phyloP scores from a whole-genome alignment of 768 basidiomycete species.

The Cystoderma amianthinum region DNA sequence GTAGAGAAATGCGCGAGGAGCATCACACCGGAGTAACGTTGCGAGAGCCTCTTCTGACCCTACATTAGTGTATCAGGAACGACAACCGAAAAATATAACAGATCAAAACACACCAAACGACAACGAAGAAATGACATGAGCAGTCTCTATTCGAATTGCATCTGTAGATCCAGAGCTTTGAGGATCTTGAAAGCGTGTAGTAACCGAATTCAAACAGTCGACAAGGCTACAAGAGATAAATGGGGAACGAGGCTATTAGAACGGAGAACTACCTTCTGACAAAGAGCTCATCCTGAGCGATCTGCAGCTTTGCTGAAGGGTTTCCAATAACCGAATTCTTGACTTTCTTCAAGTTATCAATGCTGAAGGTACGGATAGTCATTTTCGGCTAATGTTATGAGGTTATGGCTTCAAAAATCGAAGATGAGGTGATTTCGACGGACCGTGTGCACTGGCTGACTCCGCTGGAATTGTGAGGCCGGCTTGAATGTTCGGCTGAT shows the following conservation, averaged over 20 bases:
- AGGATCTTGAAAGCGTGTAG: conserved; percentile 11
- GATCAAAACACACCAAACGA: conserved; percentile 43
- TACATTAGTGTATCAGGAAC: no score
- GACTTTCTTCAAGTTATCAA: conserved; percentile 49
- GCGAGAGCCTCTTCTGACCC: conserved; percentile 58
- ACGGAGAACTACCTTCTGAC: conserved; percentile 40
- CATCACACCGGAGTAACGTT: conserved; percentile 49
- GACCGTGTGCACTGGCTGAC: no score
- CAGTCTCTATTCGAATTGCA: conserved; percentile 62
- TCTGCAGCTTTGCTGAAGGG: conserved; percentile 57
- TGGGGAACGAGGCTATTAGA: conserved; percentile 3
- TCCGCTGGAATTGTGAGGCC: no score
- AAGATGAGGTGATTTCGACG: no score
- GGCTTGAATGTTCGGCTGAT: no score
- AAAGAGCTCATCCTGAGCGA: conserved; percentile 50
- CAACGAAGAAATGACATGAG: conserved; percentile 68
- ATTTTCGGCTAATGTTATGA: no score
- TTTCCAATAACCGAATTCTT: conserved; percentile 81
- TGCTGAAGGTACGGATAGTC: conserved; percentile 12
- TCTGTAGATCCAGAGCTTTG: conserved; percentile 27
- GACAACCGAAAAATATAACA: no score
- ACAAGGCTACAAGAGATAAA: conserved; percentile 40
- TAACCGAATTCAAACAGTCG: conserved; percentile 41
- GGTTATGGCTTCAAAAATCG: no score
- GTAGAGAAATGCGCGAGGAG: conserved; percentile 53